Evolutionary conservation across 2,329 filamentous ascomycete genomes (phyloP).

Genomic region (Blastomyces gilchristii): DNA sequence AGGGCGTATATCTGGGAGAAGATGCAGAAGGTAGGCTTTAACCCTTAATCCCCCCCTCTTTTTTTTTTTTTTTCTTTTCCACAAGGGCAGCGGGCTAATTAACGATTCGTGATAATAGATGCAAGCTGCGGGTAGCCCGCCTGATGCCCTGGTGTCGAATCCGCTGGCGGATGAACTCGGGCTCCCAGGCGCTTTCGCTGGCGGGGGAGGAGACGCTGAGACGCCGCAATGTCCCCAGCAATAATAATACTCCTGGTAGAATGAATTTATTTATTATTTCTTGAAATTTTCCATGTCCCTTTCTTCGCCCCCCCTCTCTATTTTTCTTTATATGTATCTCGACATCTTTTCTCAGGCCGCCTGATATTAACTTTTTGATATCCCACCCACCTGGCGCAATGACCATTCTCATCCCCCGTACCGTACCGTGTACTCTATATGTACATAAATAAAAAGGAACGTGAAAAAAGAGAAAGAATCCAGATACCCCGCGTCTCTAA

Average conservation of each 20-base stretch:
- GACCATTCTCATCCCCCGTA: no score
- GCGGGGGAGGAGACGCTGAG: constrained; percentile 26
- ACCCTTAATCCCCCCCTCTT: constrained; percentile 5
- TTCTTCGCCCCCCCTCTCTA: background rate
- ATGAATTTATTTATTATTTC: background rate
- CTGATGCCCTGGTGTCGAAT: constrained; percentile 64
- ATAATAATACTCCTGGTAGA: constrained; percentile 31
- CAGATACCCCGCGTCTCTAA: no score
- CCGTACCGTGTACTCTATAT: no score
- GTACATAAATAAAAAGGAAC: no score
- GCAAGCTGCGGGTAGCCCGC: constrained; percentile 89
- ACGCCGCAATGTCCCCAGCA: constrained; percentile 55
- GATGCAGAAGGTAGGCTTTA: constrained; percentile 77
- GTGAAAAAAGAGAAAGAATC: no score
- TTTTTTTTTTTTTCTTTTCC: constrained; percentile 3
- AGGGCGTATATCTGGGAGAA: constrained; percentile 89
- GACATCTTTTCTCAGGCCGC: no score
- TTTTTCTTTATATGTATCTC: no score
- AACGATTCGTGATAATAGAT: constrained; percentile 51
- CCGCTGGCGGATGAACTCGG: constrained; percentile 62
- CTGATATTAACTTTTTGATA: no score
- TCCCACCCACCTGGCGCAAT: no score
- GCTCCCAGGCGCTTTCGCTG: constrained; percentile 58
- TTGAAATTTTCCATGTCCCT: background rate
- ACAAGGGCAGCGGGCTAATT: background rate